phyloP scores from a whole-genome alignment of 176 grass and related monocot species.

The Panicum miliaceum region DNA sequence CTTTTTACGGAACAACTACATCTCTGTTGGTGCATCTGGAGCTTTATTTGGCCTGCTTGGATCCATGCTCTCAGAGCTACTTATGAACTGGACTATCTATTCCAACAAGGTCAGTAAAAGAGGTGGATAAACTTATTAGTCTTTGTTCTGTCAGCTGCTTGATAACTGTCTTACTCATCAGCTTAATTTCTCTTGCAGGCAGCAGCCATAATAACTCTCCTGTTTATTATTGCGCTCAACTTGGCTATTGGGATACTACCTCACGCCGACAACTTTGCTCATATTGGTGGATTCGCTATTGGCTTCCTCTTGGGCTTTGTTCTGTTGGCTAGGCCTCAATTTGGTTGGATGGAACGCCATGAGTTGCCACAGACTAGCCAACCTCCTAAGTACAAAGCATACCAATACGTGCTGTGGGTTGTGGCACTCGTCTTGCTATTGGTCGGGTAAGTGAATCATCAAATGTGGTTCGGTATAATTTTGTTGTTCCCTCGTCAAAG shows the following conservation, averaged over 20 bases:
- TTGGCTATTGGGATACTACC: constrained; percentile 83
- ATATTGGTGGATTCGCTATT: constrained; percentile 70
- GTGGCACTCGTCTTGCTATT: constrained; percentile 67
- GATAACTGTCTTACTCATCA: constrained; percentile 28
- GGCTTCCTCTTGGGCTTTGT: constrained; percentile 93
- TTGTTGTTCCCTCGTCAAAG: background rate
- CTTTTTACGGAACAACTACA: constrained; percentile 59
- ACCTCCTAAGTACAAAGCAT: constrained; percentile 83
- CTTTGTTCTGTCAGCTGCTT: constrained; percentile 21
- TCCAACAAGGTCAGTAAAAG: constrained; percentile 72
- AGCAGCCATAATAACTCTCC: constrained; percentile 76
- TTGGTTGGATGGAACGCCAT: constrained; percentile 83
- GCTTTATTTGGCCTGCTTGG: constrained; percentile 95
- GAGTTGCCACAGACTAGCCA: constrained; percentile 81
- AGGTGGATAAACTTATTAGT: background rate
- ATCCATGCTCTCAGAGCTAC: constrained; percentile 97
- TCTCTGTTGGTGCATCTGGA: constrained; percentile 89
- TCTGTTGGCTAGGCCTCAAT: constrained; percentile 78
- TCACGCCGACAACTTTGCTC: constrained; percentile 75
- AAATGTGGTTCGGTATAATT: constrained; percentile 22
- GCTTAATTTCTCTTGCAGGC: constrained; percentile 51
- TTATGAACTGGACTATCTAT: constrained; percentile 98
- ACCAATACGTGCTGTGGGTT: constrained; percentile 90
- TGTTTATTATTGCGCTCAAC: constrained; percentile 78
- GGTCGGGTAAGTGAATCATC: constrained; percentile 60